Base-by-base conservation (phyloP, 306 rosid species). In the Quercus engelmannii region DNA sequence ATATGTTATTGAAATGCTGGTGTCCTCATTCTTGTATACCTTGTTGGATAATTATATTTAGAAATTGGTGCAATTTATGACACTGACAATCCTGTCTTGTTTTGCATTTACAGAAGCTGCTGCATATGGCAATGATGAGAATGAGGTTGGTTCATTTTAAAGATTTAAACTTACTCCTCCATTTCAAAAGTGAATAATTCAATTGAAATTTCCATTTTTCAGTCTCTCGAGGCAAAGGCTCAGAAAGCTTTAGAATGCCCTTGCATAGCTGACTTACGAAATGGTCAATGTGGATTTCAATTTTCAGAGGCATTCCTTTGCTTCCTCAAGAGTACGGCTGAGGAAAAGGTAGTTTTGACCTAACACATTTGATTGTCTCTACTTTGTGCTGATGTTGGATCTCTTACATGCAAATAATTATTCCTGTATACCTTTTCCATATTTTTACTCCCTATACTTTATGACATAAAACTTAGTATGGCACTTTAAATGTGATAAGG, bases 171-270 rank as follows among this genome's bases (percentile, higher is more conserved):
- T 51, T 55, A 17, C 70, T 73, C 64, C 74, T 30, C 56, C 80
- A 57, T 79, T 35, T 67, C 62, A 69, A 76, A 57, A 25, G 20
- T 69, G 63, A 74, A 8, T 20, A 28, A 26, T 65, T 56, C 70
- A 73, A 59, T 63, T 74, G 55, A 75, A 55, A 55, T 59, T 86
- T 74, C 72, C 63, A 75, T 86, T 74, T 87, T 89, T 73, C 94
- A 94, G 99, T 89, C 93, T 84, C 84, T 87, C 75, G 99, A 94
- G 69, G 97, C 78, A 55, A 91, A 87, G 90, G 92, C 97, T 75
- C 89, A 90, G 87, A 92, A 88, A 83, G 96, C 98, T 72, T 84
- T 95, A 59, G 94, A 92, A 68, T 95, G 99, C 75, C 98, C 99
- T 81, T 95, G 99, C 88, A 89, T 92, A 81, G 94, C 98, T 31